Evolutionary conservation across 176 grass and related monocot genomes (phyloP).

Genomic region (Echinochloa phyllopogon): DNA sequence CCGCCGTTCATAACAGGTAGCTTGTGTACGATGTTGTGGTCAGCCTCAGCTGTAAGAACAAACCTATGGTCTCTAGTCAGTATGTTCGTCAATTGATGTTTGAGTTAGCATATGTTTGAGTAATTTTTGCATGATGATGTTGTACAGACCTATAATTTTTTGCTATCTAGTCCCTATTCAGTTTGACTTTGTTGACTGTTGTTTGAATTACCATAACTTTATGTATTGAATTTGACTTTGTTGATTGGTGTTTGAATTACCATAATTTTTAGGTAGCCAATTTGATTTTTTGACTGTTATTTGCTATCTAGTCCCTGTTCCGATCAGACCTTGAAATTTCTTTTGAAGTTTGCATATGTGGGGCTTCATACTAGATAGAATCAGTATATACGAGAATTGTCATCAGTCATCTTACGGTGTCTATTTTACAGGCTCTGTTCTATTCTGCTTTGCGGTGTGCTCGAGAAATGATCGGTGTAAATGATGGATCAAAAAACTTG

Average conservation of each 20-base stretch:
- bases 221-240: slow-evolving; percentile 14
- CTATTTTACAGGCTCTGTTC: slow-evolving; percentile 75
- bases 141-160: not conserved
- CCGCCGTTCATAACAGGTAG: too few relatives aligned
- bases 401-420: slow-evolving; percentile 24
- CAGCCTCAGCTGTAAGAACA: not conserved
- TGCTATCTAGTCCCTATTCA: slow-evolving; percentile 9
- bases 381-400: slow-evolving; percentile 27
- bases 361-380: slow-evolving; percentile 19
- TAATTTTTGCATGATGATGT: slow-evolving; percentile 8
- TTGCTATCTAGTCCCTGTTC: slow-evolving; percentile 8
- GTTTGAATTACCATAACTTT: slow-evolving; percentile 6
- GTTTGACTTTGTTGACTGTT: not conserved
- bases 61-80: slow-evolving; percentile 15
- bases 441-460: slow-evolving; percentile 89
- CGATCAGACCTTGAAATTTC: not conserved
- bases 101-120: not conserved
- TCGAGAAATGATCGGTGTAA: slow-evolving; percentile 74
- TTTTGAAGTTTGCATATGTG: slow-evolving; percentile 17
- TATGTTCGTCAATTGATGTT: not conserved
- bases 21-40: not conserved
- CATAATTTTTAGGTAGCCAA: slow-evolving; percentile 11
- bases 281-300: slow-evolving; percentile 4
- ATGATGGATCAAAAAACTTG: slow-evolving; percentile 70
- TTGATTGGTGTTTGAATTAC: slow-evolving; percentile 2